A percentile compares a stretch with the other conserved stretches of the same genome.
Conservation (phyloP, 139 green algal species). For the Closterium sp. region DNA sequence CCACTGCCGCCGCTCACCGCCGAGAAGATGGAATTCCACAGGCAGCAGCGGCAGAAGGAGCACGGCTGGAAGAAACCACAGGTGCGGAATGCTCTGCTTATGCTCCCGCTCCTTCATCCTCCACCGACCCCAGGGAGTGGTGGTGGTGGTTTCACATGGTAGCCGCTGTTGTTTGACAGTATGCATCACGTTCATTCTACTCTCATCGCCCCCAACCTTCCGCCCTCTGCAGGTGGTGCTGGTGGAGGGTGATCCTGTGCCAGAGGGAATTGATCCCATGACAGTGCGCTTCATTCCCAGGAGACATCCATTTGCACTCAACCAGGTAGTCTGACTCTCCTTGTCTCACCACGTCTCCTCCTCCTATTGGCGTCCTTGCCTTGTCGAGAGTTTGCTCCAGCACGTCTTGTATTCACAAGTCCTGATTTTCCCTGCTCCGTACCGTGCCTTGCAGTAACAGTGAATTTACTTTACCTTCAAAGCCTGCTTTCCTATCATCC, state of each 20-base stretch:
- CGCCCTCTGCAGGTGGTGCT: too few species aligned
- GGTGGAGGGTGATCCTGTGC: neutral
- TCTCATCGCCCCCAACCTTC: too few species aligned
- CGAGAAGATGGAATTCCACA: neutral
- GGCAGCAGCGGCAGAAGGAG: slow-evolving; percentile 2
- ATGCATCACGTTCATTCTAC: too few species aligned
- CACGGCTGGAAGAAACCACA: slow-evolving; percentile 20
- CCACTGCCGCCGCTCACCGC: neutral
- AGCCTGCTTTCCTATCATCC: neutral
- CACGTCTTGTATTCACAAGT: too few species aligned
- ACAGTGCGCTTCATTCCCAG: slow-evolving; percentile 8
- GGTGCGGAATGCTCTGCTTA: neutral
- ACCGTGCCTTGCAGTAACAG: too few species aligned
- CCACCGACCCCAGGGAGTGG: too few species aligned
- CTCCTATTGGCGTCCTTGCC: neutral
- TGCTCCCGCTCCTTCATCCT: neutral
- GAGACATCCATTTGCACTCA: slow-evolving; percentile 11
- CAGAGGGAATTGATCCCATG: neutral
- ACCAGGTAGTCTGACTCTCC: neutral
- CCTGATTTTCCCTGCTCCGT: too few species aligned
- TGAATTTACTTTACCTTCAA: too few species aligned
- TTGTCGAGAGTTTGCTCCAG: too few species aligned
- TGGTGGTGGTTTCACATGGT: too few species aligned
- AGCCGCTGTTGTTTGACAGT: too few species aligned
- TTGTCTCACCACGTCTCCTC: neutral